These are phyloP conservation scores for Schizothecium vesticola DNA, from an alignment of 495 filamentous ascomycete species.

Conservation along the genomic window DNA sequence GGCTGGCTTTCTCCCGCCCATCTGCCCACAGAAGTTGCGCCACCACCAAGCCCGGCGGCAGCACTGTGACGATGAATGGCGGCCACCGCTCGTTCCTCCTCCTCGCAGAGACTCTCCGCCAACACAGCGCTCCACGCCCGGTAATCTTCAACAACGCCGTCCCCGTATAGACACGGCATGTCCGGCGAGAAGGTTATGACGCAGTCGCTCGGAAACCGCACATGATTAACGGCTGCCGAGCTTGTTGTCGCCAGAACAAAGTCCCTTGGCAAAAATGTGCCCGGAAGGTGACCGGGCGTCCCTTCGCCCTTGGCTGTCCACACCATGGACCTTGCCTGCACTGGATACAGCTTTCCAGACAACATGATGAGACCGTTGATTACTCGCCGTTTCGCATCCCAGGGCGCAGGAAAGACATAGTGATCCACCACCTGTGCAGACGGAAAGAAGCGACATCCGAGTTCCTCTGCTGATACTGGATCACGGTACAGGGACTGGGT, in stretches of 20 bases:
- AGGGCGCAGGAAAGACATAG: neutral
- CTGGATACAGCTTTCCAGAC: neutral
- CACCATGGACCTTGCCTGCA: neutral
- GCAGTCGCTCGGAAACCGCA: neutral
- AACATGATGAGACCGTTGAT: neutral
- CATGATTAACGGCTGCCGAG: neutral
- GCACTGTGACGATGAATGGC: neutral
- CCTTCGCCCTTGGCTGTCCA: neutral
- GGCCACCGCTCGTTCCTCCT: neutral
- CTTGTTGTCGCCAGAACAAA: neutral
- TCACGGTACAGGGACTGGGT: neutral
- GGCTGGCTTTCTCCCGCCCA: neutral
- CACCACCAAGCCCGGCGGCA: neutral
- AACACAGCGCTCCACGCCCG: neutral
- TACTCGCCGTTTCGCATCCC: neutral
- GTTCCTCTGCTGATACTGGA: neutral
- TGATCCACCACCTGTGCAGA: neutral
- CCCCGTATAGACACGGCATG: neutral
- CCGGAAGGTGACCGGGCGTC: neutral
- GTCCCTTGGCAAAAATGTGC: neutral
- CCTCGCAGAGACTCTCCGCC: neutral
- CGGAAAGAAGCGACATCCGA: neutral
- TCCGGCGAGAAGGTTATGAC: neutral
- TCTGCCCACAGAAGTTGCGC: neutral
- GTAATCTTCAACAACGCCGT: neutral